These are phyloP conservation scores for Dactylorhiza incarnata DNA, from an alignment of 106 monocot genomes.

Conservation along the genomic window DNA sequence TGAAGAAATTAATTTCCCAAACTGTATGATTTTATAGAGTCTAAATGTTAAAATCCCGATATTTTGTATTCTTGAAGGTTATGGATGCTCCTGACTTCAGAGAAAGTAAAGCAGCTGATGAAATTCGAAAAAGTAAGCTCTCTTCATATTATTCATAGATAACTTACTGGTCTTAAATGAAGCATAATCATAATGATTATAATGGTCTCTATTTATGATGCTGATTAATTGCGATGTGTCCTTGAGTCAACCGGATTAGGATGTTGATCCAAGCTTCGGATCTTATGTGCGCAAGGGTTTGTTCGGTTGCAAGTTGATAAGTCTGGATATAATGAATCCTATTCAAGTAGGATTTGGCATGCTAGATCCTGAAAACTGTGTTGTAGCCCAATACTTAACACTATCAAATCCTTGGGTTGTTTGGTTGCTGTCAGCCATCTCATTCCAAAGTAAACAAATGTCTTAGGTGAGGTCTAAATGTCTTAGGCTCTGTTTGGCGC, in stretches of 20 bases:
- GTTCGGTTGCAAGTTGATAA: too few relatives aligned
- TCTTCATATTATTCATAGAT: background rate
- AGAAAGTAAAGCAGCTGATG: conserved; percentile 14
- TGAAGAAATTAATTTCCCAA: background rate
- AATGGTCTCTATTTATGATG: background rate
- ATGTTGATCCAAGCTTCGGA: background rate
- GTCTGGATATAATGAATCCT: too few relatives aligned
- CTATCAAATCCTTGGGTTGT: too few relatives aligned
- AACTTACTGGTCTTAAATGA: background rate
- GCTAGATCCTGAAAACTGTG: too few relatives aligned
- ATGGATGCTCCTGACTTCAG: conserved; percentile 12
- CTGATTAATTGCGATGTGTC: background rate
- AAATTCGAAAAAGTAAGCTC: conserved; percentile 17
- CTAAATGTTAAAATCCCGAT: background rate
- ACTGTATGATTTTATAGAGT: background rate
- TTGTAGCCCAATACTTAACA: too few relatives aligned
- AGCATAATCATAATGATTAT: background rate
- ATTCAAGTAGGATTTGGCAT: too few relatives aligned
- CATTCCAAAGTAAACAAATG: too few relatives aligned
- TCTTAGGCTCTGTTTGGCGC: too few relatives aligned
- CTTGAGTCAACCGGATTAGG: background rate
- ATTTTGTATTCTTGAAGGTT: conserved; percentile 11
- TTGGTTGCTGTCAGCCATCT: too few relatives aligned
- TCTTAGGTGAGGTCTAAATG: too few relatives aligned
- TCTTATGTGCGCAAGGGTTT: background rate